phyloP scores from a whole-genome alignment of 75 land plant genomes.

The Gnetum montanum region DNA sequence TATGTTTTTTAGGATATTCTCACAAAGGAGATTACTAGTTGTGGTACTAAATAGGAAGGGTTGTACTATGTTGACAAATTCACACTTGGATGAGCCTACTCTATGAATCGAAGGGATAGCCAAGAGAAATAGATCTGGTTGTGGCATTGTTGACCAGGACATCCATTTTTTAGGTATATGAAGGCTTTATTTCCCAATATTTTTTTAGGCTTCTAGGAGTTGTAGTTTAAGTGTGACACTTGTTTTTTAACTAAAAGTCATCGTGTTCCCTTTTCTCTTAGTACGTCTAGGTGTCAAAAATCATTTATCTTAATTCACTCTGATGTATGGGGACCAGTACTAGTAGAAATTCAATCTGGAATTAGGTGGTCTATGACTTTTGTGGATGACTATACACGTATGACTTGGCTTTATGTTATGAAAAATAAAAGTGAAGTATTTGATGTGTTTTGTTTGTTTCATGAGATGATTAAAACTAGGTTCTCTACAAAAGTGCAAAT shows the following conservation, averaged over 20 bases:
- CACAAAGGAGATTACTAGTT: slow-evolving; percentile 27
- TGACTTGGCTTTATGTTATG: slow-evolving; percentile 18
- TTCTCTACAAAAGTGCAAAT: slow-evolving; percentile 2
- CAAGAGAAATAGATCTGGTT: slow-evolving; percentile 11
- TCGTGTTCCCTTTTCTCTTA: slow-evolving; percentile 3
- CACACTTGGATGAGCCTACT: slow-evolving; percentile 2
- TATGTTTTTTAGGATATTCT: slow-evolving; percentile 22
- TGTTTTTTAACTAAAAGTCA: slow-evolving; percentile 19
- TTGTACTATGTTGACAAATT: slow-evolving; percentile 21
- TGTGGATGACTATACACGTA: slow-evolving; percentile 29
- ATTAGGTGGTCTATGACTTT: slow-evolving; percentile 17
- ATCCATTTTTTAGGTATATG: slow-evolving; percentile 16
- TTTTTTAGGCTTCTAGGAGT: background rate
- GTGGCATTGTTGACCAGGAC: slow-evolving; percentile 15
- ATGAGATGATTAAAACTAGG: slow-evolving; percentile 9
- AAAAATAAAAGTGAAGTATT: slow-evolving; percentile 13
- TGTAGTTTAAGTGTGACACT: slow-evolving; percentile 14
- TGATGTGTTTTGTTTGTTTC: slow-evolving; percentile 9
- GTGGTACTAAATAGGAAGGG: slow-evolving; percentile 29
- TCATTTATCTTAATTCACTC: slow-evolving; percentile 20
- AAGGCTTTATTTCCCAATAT: slow-evolving; percentile 9
- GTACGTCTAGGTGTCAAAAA: slow-evolving; percentile 9
- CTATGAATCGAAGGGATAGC: background rate
- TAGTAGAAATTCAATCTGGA: background rate
- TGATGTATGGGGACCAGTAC: slow-evolving; percentile 25